Evolutionary conservation across 495 filamentous ascomycete genomes (phyloP).

Genomic region (Choiromyces venosus): DNA sequence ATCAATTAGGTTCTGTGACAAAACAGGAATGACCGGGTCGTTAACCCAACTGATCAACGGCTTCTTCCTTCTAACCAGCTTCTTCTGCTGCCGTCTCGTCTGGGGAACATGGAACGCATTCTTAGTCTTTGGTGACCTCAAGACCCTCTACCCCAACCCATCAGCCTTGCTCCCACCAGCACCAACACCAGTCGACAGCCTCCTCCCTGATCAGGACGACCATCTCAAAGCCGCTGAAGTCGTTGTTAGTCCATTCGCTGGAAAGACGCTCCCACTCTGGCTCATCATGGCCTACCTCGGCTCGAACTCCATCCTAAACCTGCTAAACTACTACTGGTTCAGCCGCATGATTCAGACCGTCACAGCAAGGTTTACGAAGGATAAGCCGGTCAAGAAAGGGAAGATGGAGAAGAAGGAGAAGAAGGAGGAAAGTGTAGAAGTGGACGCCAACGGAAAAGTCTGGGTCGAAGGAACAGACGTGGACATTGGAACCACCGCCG

Average conservation of each 20-base stretch:
- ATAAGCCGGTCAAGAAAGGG: slow-evolving; percentile 43
- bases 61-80: slow-evolving; percentile 62
- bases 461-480: slow-evolving; percentile 32
- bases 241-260: slow-evolving; percentile 31
- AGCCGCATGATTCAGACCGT: slow-evolving; percentile 93
- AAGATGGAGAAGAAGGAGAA: slow-evolving; percentile 40
- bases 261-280: slow-evolving; percentile 65
- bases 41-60: slow-evolving; percentile 80
- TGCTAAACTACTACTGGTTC: slow-evolving; percentile 94
- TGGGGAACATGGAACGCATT: slow-evolving; percentile 84
- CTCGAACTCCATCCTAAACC: slow-evolving; percentile 74
- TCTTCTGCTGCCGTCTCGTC: slow-evolving; percentile 82
- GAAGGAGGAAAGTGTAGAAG: slow-evolving; percentile 39
- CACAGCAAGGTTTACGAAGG: slow-evolving; percentile 64
- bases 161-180: slow-evolving; percentile 43
- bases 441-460: slow-evolving; percentile 15
- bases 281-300: slow-evolving; percentile 68
- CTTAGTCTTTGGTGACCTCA: slow-evolving; percentile 75
- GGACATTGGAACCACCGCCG: slow-evolving; percentile 36
- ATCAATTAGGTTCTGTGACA: slow-evolving; percentile 71
- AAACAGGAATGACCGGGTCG: slow-evolving; percentile 87
- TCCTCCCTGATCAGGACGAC: slow-evolving; percentile 19
- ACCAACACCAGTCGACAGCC: slow-evolving; percentile 38
- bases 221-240: slow-evolving; percentile 41
- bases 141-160: slow-evolving; percentile 51